phyloP scores from a whole-genome alignment of 1,284 basidiomycete genomes.

The Cutaneotrichosporon mucoides region DNA sequence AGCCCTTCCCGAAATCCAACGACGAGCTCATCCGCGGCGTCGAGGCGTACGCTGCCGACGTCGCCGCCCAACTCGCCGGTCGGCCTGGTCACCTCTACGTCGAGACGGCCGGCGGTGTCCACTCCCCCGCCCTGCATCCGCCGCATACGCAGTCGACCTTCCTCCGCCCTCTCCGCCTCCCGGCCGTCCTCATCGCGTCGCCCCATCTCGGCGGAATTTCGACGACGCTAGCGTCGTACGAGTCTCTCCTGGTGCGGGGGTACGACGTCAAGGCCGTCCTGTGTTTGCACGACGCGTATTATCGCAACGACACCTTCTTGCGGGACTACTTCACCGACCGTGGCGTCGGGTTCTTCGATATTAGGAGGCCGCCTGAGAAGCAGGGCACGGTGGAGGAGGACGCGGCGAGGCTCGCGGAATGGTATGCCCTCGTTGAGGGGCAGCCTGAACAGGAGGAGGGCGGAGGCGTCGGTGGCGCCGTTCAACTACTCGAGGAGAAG shows the following conservation, averaged over 20 bases:
- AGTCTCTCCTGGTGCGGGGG: constrained; percentile 82
- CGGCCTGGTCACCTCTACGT: constrained; percentile 66
- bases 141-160: constrained; percentile 81
- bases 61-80: constrained; percentile 45
- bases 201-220: constrained; percentile 90
- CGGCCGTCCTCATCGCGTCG: constrained; percentile 82
- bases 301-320: constrained; percentile 81
- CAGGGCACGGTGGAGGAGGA: constrained; percentile 60
- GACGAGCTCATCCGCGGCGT: constrained; percentile 66
- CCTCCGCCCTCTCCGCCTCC: constrained; percentile 79
- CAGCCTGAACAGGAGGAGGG: neutral
- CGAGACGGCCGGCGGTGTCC: constrained; percentile 94
- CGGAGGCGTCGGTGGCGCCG: constrained; percentile 54
- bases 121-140: constrained; percentile 76
- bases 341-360: constrained; percentile 39
- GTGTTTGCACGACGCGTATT: constrained; percentile 80
- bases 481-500: constrained; percentile 61
- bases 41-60: constrained; percentile 58
- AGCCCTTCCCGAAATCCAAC: constrained; percentile 52
- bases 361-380: constrained; percentile 42
- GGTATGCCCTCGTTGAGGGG: constrained; percentile 57
- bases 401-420: constrained; percentile 58
- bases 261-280: constrained; percentile 85
- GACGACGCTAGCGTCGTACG: constrained; percentile 88
- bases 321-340: constrained; percentile 69